These are phyloP conservation scores for Pseudogymnoascus sp. DNA, from an alignment of 2,329 filamentous ascomycete species.

Conservation along the genomic window DNA sequence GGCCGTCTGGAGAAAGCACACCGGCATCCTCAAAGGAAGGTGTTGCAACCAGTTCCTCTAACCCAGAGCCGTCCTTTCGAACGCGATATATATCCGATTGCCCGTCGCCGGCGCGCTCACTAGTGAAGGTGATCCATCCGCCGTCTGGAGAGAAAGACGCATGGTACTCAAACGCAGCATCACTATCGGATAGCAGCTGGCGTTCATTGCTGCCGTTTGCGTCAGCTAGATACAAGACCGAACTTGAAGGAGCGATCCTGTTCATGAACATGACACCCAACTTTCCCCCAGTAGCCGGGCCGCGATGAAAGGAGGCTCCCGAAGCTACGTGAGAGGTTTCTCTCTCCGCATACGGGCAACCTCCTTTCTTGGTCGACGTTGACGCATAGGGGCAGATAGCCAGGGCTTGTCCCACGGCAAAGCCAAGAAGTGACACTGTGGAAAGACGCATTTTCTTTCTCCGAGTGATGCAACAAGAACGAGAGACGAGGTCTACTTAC, in stretches of 20 bases:
- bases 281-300: neutral
- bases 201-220: constrained; percentile 34
- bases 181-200: constrained; percentile 26
- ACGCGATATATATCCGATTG: constrained; percentile 36
- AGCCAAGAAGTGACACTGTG: neutral
- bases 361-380: neutral
- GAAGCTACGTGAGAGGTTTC: neutral
- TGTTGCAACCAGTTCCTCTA: constrained; percentile 30
- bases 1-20: constrained; percentile 34
- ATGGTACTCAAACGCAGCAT: constrained; percentile 33
- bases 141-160: constrained; percentile 33
- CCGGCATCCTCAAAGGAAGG: constrained; percentile 33
- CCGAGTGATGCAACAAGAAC: neutral
- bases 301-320: neutral
- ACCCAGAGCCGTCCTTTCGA: constrained; percentile 29
- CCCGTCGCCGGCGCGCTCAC: constrained; percentile 34
- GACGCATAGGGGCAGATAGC: neutral
- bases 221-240: constrained; percentile 29
- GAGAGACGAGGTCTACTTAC: neutral
- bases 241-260: constrained; percentile 30
- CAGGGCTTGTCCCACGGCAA: neutral
- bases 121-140: constrained; percentile 35
- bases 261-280: constrained; percentile 29
- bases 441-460: constrained; percentile 8
- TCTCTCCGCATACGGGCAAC: neutral